Evolutionary conservation across 352 stramenopile species (phyloP).

Genomic region (Pythium vanterpoolii): DNA sequence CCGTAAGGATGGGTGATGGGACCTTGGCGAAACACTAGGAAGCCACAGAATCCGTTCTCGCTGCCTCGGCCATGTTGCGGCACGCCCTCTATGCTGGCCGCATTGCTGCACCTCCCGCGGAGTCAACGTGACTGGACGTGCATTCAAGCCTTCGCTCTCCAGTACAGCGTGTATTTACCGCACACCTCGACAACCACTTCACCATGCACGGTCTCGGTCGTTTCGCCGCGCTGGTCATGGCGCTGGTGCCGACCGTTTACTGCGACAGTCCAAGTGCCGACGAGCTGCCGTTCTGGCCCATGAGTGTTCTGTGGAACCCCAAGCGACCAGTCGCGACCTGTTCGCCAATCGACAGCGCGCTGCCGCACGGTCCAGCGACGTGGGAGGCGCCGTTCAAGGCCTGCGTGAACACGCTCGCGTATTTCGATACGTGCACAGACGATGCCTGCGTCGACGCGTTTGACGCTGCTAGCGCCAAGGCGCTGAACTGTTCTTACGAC

Average conservation of each 20-base stretch:
- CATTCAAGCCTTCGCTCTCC: no score
- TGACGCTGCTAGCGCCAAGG: neutral
- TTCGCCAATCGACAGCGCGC: constrained; percentile 1
- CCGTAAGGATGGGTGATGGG: neutral
- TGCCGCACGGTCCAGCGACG: constrained; percentile 3
- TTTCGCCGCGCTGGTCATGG: neutral
- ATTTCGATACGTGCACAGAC: constrained; percentile 19
- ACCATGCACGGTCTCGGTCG: neutral
- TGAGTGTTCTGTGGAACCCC: constrained; percentile 10
- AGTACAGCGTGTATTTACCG: no score
- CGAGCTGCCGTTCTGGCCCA: constrained; percentile 18
- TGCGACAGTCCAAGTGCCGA: constrained; percentile 17
- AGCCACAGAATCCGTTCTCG: no score
- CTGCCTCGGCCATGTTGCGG: no score
- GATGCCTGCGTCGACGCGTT: constrained; percentile 15
- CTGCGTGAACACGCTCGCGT: constrained; percentile 15
- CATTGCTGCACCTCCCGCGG: no score
- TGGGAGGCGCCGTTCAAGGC: constrained; percentile 15
- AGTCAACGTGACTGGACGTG: no score
- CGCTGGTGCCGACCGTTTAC: neutral
- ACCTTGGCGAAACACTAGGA: no score
- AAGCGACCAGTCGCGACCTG: constrained; percentile 2
- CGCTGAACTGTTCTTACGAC: constrained; percentile 20
- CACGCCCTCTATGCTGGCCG: no score
- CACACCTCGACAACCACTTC: no score